These are phyloP conservation scores for Yamadazyma insecticola DNA, from an alignment of 805 yeast species.

Conservation along the genomic window DNA sequence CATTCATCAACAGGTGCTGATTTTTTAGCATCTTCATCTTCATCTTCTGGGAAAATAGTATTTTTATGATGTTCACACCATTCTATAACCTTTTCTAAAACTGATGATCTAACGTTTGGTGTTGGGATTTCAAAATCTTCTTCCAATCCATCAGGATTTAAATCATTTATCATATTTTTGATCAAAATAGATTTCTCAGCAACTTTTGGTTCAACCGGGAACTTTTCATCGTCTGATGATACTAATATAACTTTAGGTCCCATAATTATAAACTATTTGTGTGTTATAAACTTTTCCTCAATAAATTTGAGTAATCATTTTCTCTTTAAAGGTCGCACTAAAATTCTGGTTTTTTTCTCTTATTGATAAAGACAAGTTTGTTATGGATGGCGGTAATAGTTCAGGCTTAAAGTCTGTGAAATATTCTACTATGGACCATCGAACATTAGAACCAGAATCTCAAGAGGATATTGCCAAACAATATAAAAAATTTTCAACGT, in stretches of 20 bases:
- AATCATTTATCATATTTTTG: slow-evolving; percentile 80
- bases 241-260: slow-evolving; percentile 47
- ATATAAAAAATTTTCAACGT: slow-evolving; percentile 28
- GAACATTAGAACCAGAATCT: slow-evolving; percentile 13
- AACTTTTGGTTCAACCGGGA: slow-evolving; percentile 70
- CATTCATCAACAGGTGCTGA: slow-evolving; percentile 88
- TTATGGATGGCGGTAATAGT: not conserved
- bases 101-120: slow-evolving; percentile 86
- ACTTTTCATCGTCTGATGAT: slow-evolving; percentile 76
- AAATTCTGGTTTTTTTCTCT: not conserved
- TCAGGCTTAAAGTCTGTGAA: not conserved
- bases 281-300: too few species aligned
- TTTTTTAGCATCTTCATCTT: slow-evolving; percentile 78
- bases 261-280: too few species aligned
- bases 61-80: slow-evolving; percentile 95
- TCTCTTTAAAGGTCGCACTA: not conserved
- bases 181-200: slow-evolving; percentile 83
- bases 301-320: too few species aligned
- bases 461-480: slow-evolving; percentile 31
- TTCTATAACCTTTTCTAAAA: slow-evolving; percentile 80
- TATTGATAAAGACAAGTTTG: slow-evolving; percentile 1
- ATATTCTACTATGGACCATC: slow-evolving; percentile 3
- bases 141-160: slow-evolving; percentile 54
- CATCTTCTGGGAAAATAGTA: slow-evolving; percentile 65
- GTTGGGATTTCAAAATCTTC: slow-evolving; percentile 77